A percentile compares a stretch with the other conserved stretches of the same genome.
phyloP scores from a whole-genome alignment of 1,284 basidiomycete genomes.

The Pascua sp. region DNA sequence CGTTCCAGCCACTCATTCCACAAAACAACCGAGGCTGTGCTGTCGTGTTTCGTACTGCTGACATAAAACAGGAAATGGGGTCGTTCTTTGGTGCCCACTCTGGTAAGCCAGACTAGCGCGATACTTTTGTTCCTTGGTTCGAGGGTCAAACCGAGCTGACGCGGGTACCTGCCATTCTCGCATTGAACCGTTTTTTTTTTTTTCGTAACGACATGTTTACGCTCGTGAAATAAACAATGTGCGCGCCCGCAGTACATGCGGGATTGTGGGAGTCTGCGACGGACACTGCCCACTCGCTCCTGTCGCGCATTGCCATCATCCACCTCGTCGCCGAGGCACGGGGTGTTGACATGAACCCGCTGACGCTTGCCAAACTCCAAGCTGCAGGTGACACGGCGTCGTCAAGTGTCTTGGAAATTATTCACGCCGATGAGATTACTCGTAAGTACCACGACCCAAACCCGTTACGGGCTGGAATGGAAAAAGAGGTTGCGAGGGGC shows the following conservation, averaged over 20 bases:
- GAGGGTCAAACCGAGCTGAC: too few relatives aligned
- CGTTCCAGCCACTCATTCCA: too few relatives aligned
- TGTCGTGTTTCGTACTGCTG: not conserved
- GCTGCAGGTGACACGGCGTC: conserved; percentile 67
- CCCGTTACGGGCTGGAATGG: too few relatives aligned
- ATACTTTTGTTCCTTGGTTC: not conserved
- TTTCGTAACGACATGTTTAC: too few relatives aligned
- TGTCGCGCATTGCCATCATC: conserved; percentile 76
- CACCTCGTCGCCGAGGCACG: conserved; percentile 86
- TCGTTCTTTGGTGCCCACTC: conserved; percentile 65
- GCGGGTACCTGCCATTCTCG: not conserved
- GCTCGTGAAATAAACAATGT: too few relatives aligned
- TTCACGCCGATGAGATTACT: conserved; percentile 77
- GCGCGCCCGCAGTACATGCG: conserved; percentile 60
- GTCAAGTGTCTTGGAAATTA: conserved; percentile 67
- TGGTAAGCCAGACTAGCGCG: conserved; percentile 14
- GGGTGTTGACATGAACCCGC: conserved; percentile 80
- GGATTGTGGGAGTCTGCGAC: conserved; percentile 77
- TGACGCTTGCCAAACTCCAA: conserved; percentile 72
- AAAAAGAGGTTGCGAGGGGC: too few relatives aligned
- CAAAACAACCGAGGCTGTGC: too few relatives aligned
- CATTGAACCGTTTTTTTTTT: too few relatives aligned
- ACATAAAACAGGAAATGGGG: conserved; percentile 54
- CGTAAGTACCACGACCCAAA: conserved; percentile 43
- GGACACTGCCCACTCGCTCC: conserved; percentile 67